A percentile compares a stretch with the other conserved stretches of the same genome.
phyloP scores from a whole-genome alignment of 2,329 filamentous ascomycete species.

The Macroventuria anomochaeta region DNA sequence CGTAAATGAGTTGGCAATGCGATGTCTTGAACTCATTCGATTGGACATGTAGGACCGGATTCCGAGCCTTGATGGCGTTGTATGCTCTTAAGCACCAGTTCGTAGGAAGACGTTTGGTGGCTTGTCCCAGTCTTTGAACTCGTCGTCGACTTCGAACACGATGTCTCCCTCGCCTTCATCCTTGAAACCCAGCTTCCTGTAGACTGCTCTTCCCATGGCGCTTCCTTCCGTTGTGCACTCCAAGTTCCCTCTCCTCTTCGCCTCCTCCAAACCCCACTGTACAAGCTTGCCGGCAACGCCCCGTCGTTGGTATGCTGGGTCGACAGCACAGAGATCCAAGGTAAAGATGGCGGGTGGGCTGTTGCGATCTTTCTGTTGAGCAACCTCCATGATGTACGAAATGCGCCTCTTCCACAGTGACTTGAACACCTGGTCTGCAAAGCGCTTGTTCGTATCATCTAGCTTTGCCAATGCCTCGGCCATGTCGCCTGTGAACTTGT shows the following conservation, averaged over 20 bases:
- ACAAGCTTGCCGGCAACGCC: constrained; percentile 47
- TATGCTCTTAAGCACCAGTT: constrained; percentile 26
- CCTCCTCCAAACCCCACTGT: constrained; percentile 43
- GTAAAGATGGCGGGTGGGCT: constrained; percentile 57
- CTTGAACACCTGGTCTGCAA: constrained; percentile 53
- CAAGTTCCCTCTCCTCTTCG: constrained; percentile 41
- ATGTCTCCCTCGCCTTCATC: constrained; percentile 41
- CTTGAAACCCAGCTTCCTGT: constrained; percentile 42
- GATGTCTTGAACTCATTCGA: not conserved
- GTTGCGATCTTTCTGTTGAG: constrained; percentile 36
- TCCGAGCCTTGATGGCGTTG: not conserved
- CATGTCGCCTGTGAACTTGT: constrained; percentile 36
- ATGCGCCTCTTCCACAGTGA: constrained; percentile 53
- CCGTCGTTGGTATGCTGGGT: constrained; percentile 60
- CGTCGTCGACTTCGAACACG: constrained; percentile 41
- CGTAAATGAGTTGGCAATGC: not conserved
- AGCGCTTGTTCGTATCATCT: constrained; percentile 56
- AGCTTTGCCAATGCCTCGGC: constrained; percentile 44
- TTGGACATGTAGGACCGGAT: not conserved
- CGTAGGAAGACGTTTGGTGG: constrained; percentile 47
- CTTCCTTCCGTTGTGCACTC: constrained; percentile 48
- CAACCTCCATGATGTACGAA: constrained; percentile 48
- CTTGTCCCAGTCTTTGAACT: constrained; percentile 40
- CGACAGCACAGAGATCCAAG: constrained; percentile 55
- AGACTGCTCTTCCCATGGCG: constrained; percentile 45